phyloP scores from a whole-genome alignment of 352 stramenopile genomes.

The Phytophthora pini region DNA sequence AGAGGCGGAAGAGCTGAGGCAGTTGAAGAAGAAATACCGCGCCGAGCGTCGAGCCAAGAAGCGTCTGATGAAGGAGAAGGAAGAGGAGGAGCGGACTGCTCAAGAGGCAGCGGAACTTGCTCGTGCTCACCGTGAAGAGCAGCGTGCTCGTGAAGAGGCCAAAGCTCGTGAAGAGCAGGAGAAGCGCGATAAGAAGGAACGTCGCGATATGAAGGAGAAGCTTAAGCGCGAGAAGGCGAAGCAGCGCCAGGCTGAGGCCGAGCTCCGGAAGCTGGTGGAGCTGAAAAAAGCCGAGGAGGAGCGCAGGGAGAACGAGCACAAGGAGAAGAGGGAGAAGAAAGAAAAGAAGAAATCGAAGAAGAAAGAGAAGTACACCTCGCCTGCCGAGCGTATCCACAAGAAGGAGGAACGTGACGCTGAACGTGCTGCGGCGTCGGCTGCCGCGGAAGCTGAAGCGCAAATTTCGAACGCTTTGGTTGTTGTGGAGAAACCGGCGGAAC shows the following conservation, averaged over 20 bases:
- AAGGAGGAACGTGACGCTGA: constrained; percentile 42
- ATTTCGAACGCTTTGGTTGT: constrained; percentile 61
- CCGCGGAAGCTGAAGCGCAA: constrained; percentile 25
- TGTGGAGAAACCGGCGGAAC: constrained; percentile 39
- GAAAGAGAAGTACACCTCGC: constrained; percentile 68
- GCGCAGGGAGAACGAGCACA: constrained; percentile 39
- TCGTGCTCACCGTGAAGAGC: constrained; percentile 43
- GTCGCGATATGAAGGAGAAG: constrained; percentile 47
- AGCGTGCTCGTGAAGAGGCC: constrained; percentile 46
- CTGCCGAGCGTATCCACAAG: constrained; percentile 59
- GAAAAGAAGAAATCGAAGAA: constrained; percentile 60
- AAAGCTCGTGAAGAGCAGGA: constrained; percentile 47
- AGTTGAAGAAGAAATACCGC: constrained; percentile 45
- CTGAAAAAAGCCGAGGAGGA: constrained; percentile 52
- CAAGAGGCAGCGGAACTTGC: constrained; percentile 47
- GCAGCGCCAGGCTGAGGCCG: constrained; percentile 45
- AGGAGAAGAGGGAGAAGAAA: constrained; percentile 45
- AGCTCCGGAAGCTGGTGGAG: constrained; percentile 44
- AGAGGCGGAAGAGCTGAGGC: constrained; percentile 38
- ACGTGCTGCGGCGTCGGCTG: constrained; percentile 19
- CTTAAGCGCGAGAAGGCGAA: constrained; percentile 48
- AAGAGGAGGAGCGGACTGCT: constrained; percentile 45
- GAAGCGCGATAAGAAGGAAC: constrained; percentile 52
- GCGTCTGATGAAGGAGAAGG: constrained; percentile 39
- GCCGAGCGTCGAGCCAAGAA: constrained; percentile 52